Evolutionary conservation across 2,329 filamentous ascomycete genomes (phyloP), one percentile per base, ranked within the genome.

Genomic region (Lachnellula cervina): DNA sequence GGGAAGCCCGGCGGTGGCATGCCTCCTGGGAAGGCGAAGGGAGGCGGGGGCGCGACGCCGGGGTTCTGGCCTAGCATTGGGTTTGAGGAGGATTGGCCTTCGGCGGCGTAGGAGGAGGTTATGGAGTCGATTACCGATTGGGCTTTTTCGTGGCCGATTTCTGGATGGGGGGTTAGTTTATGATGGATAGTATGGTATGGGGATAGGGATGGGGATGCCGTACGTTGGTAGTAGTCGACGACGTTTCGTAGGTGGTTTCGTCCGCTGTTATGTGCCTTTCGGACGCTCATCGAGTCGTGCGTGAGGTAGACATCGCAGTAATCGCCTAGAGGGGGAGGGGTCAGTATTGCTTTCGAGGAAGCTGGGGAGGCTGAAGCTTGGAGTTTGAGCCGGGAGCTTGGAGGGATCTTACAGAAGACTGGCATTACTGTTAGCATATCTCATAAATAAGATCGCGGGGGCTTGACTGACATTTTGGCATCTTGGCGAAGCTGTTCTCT

Each of bases 301-400:
- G 94, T 99, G 67, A 99, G 88, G 82, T 99, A 99, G 74, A 99
- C 94, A 88, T 99, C 94, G 83, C 94, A 99, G 76, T 99, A 99
- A 74, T 99, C 94, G 81, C 92, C 75, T 80, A 60, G 21, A 19
- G 37, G 42, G 57, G 56, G 25, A 35, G 35, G 43, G 58, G 56
- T 64, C 51, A 66, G 62, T 60, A 57, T 50, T 48, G 48, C 48
- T 55, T 60, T 49, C 55, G 47, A 38, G 51, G 55, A 13, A 54
- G 17, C 47, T 54, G 23, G 17, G 21, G 21, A 35, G 44, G 49
- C 40, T 38, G 14, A n/a, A 19, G 46, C 51, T 44, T 49, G 43
- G 43, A n/a, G 37, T 5, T 17, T 16, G 17, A 17, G 2, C 49
- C 52, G 51, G 43, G 55, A 40, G 2, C 49, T 54, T 52, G 43